Evolutionary conservation across 1,139 yeast genomes (phyloP), one percentile per base, ranked within the genome.

Genomic region (Pichia sp.): DNA sequence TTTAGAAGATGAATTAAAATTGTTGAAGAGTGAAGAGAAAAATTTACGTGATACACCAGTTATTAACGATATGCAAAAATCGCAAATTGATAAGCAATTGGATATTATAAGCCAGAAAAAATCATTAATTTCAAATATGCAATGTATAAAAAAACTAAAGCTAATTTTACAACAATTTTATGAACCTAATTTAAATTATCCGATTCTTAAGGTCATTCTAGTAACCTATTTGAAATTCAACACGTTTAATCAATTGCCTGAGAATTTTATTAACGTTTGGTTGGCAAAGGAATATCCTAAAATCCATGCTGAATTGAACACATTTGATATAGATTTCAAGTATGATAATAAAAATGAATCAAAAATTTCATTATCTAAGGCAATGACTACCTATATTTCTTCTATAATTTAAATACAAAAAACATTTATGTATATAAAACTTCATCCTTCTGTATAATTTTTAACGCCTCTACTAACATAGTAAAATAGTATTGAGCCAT

Each of bases 401-500:
- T 31, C 42, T 10, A 22, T 22, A 14, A 9, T 39, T 22, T 22
- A 14, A 19, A 9, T 43, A 25, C 25, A 25, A 25, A 25, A 25
- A 14, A 25, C 7, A 13, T 25, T 3, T 5, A 2, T 42, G 4
- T 22, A 14, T n/a, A 27, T 8, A n/a, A 42, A 25, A 28, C n/a
- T 5, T 42, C 7, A 16, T 25, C 18, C 13, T 19, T 49, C 45
- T 43, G 31, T 47, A 38, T 46, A 41, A 33, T 76, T 78, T 11
- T 75, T 77, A 19, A 84, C 70, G 0, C 88, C 90, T 56, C 77
- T 77, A 62, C 83, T 78, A 41, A 83, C 74, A 60, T 80, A 75
- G 62, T 84, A 84, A 61, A 83, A 85, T 7, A 83, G 85, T 3
- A 85, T 74, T 0, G 89, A 81, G 0, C 87, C 83, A 64, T 84